A percentile compares a stretch with the other conserved stretches of the same genome.
phyloP scores from a whole-genome alignment of 352 stramenopile species.

The Globisporangium acanthophoron region DNA sequence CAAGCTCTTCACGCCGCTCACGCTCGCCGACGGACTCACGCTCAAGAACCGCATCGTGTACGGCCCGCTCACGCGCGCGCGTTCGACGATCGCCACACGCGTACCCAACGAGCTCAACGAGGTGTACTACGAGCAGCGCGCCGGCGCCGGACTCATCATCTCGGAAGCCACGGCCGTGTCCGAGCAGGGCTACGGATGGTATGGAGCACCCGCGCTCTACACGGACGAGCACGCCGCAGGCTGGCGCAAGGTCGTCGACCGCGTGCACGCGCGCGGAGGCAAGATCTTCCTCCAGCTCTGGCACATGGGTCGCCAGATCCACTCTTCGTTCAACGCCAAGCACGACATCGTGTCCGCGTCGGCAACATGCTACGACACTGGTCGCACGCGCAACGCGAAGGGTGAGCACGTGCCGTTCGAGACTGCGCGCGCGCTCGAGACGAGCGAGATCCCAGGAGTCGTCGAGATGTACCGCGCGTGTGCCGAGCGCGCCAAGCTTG shows the following conservation, averaged over 20 bases:
- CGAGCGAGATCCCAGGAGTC: too few species aligned
- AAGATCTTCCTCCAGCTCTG: slow-evolving; percentile 59
- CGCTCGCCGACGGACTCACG: slow-evolving; percentile 2
- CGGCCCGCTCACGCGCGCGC: slow-evolving; percentile 1
- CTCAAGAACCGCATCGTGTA: slow-evolving; percentile 8
- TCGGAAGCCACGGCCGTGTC: slow-evolving; percentile 14
- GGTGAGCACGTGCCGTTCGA: too few species aligned
- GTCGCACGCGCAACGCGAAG: background rate
- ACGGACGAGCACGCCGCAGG: too few species aligned
- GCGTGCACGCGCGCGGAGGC: slow-evolving; percentile 13
- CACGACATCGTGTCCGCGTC: slow-evolving; percentile 14
- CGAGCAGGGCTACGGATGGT: slow-evolving; percentile 11
- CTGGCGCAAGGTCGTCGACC: too few species aligned
- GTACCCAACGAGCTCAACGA: slow-evolving; percentile 24
- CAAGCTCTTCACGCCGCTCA: slow-evolving; percentile 11
- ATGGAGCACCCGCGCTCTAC: slow-evolving; percentile 24
- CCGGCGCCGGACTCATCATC: slow-evolving; percentile 24
- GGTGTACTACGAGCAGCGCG: slow-evolving; percentile 23
- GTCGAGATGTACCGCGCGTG: slow-evolving; percentile 6
- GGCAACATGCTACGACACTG: slow-evolving; percentile 20
- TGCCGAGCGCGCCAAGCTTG: slow-evolving; percentile 18
- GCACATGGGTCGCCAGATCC: slow-evolving; percentile 42
- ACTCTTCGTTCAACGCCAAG: slow-evolving; percentile 25
- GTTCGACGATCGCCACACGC: background rate
- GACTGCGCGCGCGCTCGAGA: too few species aligned